Percentiles rank a stretch among this genome's conserved stretches.
These are phyloP conservation scores for Rubus parviflorus DNA, from an alignment of 306 rosid species.

Conservation along the genomic window DNA sequence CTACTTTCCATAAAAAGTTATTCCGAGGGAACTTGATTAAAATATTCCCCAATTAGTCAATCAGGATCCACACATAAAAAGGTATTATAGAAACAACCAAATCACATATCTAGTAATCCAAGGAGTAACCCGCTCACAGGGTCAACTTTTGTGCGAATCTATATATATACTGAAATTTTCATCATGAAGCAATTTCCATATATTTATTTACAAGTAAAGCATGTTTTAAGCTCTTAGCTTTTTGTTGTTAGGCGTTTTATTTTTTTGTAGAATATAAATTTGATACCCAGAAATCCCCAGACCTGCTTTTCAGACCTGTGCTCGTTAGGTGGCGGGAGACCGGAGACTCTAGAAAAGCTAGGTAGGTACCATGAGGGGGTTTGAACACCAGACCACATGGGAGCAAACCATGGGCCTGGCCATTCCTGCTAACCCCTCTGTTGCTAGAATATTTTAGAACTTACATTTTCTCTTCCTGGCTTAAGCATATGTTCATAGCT, in stretches of 20 bases:
- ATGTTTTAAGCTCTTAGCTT: neutral
- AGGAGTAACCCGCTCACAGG: too few species aligned
- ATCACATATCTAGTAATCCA: neutral
- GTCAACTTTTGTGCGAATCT: too few species aligned
- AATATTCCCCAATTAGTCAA: neutral
- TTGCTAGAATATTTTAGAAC: neutral
- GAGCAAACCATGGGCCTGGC: neutral
- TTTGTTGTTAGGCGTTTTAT: neutral
- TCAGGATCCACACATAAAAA: too few species aligned
- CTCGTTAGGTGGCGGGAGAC: neutral
- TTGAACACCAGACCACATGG: neutral
- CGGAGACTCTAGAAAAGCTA: neutral
- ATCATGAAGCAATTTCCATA: neutral
- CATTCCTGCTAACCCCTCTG: neutral
- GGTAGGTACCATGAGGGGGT: neutral
- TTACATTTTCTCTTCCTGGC: neutral
- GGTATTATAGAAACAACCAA: too few species aligned
- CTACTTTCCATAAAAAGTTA: constrained; percentile 35
- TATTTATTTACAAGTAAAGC: too few species aligned
- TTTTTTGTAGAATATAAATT: neutral
- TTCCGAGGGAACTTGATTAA: neutral
- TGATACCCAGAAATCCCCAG: neutral
- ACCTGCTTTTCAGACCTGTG: neutral
- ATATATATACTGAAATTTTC: too few species aligned
- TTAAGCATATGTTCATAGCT: neutral